Evolutionary conservation across 139 green algal genomes (phyloP).

Genomic region (Yamagishiella unicocca): DNA sequence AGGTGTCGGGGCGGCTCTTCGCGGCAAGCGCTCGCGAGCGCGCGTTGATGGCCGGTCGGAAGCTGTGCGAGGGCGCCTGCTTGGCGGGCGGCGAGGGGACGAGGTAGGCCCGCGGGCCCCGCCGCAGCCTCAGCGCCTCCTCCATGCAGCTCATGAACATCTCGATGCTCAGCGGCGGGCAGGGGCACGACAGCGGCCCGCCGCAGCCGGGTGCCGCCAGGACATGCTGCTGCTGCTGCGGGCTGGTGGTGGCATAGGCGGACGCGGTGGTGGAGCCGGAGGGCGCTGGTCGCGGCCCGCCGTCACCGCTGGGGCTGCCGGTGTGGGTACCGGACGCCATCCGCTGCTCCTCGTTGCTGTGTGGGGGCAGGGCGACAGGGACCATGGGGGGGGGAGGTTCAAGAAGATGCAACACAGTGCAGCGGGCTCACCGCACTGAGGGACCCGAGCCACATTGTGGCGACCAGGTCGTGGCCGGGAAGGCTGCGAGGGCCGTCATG

Average conservation of each 20-base stretch:
- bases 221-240: neutral
- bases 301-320: neutral
- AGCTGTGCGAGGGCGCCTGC: constrained; percentile 67
- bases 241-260: neutral
- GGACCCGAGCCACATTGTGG: no score
- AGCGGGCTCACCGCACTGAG: no score
- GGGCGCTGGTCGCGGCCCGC: neutral
- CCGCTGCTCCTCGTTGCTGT: constrained; percentile 24
- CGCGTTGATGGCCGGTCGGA: constrained; percentile 73
- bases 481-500: no score
- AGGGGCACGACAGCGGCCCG: neutral
- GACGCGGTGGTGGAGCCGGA: neutral
- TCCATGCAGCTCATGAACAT: constrained; percentile 76
- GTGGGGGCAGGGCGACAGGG: no score
- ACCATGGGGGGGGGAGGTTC: no score
- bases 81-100: constrained; percentile 71
- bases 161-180: constrained; percentile 39
- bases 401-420: no score
- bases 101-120: constrained; percentile 74
- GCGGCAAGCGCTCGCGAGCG: constrained; percentile 68
- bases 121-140: constrained; percentile 59
- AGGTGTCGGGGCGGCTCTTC: constrained; percentile 57
- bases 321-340: neutral
- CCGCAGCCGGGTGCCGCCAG: neutral
- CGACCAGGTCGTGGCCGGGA: no score